Evolutionary conservation across 148 eudicot species (phyloP), one percentile per base, ranked within the genome.

Genomic region (Chenopodium quinoa): DNA sequence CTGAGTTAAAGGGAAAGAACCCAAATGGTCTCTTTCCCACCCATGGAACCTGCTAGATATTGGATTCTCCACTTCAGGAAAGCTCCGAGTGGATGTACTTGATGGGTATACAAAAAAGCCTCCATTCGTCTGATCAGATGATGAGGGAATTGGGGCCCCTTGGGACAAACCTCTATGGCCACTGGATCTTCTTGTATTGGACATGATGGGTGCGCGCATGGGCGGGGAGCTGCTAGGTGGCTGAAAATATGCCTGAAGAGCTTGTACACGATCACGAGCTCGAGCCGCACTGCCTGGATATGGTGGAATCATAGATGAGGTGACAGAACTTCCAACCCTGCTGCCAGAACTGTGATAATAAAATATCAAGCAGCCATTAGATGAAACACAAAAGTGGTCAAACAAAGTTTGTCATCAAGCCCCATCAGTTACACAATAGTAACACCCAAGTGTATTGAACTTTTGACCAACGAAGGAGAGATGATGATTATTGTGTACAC

Each of bases 181-280:
- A 87, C 71, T 86, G 37, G 97, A 79, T 89, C 96, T 90, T 73
- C 93, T 87, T 32, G 90, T 22, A 66, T 78, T 79, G 50, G 93
- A 68, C 19, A 88, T 69, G 32, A 84, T 37, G 1, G 97, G 90
- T 1, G 91, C 68, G 11, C 88, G 94, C 40, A 85, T 68, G 40
- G 89, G 84, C 37, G 89, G 88, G 60, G 91, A 86, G 44, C 73
- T 86, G 85, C 86, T 89, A 2, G 92, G 90, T 78, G 86, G 97
- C 75, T 93, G 97, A 83, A 87, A 93, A 77, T 95, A 92, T 81
- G 96, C 97, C 80, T 95, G 98, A 77, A 92, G 92, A 76, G 96
- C 93, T 74, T 92, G 93, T 27, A 88, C 88, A 65, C 93, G 93
- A 64, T 90, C 93, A 66, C 94, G 98, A 83, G 94, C 88, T 73